Evolutionary conservation across 2,329 filamentous ascomycete species (phyloP), one percentile per base, ranked within the genome.

Genomic region (Colletotrichum destructivum): DNA sequence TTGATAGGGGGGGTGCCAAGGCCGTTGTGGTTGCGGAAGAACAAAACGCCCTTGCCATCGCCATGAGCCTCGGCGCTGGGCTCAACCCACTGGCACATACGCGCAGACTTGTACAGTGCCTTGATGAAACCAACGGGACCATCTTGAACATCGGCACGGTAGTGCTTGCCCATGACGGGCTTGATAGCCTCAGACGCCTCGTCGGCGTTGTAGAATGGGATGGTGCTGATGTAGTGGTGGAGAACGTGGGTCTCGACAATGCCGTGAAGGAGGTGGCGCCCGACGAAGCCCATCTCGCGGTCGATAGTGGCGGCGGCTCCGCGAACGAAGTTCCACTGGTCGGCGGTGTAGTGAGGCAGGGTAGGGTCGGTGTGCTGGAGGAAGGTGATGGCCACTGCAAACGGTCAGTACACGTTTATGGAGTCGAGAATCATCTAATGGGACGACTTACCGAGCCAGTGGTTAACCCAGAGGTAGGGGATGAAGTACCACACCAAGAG

Each of bases 191-290:
- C 80, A 15, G 86, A 88, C 26, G 88, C 88, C 77, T 87, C 84
- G 70, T 86, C 84, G 35, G 88, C 87, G 75, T 89, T 83, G 82
- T 90, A 98, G 86, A 98, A 98, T 74, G 96, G 96, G 76, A 98
- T 98, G 79, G 91, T 94, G 84, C 93, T 96, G 82, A 98, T 91
- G 84, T 98, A 98, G 89, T 98, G 96, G 88, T 98, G 96, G 73
- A 98, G 93, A 72, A 98, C 96, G 85, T 98, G 96, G 60, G 96
- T 98, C 88, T 98, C 96, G 82, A 98, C 92, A 83, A 98, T 98
- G 79, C 95, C 96, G 88, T 98, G 96, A 82, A 98, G 88, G 73
- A 98, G 89, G 77, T 93, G 89, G 78, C 95, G 94, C 72, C 96
- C 96, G 80, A 98, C 92, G 88, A 98, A 98, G 74, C 96, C 96